Evolutionary conservation across 2,329 filamentous ascomycete genomes (phyloP).

Genomic region (Fusarium nurragi): DNA sequence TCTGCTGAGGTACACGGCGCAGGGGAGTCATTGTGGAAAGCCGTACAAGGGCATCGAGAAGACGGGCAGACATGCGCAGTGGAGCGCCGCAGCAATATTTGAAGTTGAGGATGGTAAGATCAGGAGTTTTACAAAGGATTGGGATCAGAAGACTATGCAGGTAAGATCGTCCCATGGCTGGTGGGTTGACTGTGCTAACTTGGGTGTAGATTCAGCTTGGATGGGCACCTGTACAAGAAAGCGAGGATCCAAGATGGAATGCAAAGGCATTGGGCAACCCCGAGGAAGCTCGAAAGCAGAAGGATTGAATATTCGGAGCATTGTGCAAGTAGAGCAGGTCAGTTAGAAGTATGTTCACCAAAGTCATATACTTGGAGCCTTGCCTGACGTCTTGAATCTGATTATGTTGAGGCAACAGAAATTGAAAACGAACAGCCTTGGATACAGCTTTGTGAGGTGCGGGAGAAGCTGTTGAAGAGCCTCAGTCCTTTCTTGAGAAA

Average conservation of each 20-base stretch:
- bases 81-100: conserved; percentile 37
- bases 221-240: conserved; percentile 38
- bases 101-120: conserved; percentile 36
- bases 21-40: conserved; percentile 37
- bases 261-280: conserved; percentile 23
- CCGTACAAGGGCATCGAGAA: conserved; percentile 38
- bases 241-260: conserved; percentile 40
- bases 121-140: conserved; percentile 28
- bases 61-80: conserved; percentile 31
- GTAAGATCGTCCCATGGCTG: neutral
- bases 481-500: too few species aligned
- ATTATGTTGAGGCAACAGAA: too few species aligned
- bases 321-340: neutral
- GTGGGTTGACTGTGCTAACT: neutral
- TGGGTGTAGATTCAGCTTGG: conserved; percentile 37
- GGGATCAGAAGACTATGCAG: conserved; percentile 29
- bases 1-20: conserved; percentile 38
- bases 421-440: too few species aligned
- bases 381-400: too few species aligned
- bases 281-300: conserved; percentile 8
- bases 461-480: too few species aligned
- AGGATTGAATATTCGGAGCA: neutral
- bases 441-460: too few species aligned
- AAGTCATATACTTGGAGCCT: too few species aligned
- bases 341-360: neutral